phyloP scores from a whole-genome alignment of 441 rosid genomes.

The Populus trichocarpa region DNA sequence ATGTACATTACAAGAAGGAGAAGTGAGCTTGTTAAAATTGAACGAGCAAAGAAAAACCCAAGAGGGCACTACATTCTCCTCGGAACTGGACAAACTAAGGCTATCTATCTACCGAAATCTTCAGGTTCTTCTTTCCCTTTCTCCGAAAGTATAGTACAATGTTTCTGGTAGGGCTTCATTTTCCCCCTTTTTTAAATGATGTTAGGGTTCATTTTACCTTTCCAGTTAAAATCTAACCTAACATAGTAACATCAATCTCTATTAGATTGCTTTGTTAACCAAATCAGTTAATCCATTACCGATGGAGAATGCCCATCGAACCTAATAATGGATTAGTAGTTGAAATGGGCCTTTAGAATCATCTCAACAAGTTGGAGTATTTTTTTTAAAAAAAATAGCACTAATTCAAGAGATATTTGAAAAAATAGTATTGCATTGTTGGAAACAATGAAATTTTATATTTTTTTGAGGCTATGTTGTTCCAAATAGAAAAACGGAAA shows the following conservation, averaged over 20 bases:
- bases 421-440: no score
- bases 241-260: background rate
- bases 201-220: no score
- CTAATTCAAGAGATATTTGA: no score
- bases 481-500: no score
- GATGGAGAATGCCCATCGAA: background rate
- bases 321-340: background rate
- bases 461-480: no score
- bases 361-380: background rate
- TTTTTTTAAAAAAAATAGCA: no score
- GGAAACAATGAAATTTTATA: no score
- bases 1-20: background rate
- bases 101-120: background rate
- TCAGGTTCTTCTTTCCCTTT: background rate
- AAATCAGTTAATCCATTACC: background rate
- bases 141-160: background rate
- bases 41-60: background rate
- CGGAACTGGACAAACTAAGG: background rate
- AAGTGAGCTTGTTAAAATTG: background rate
- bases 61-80: background rate
- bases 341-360: background rate
- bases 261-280: background rate
- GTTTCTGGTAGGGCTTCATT: background rate
- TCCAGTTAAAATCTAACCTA: background rate
- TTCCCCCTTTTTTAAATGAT: no score